Evolutionary conservation across 192 early-diverging fungal genomes (phyloP).

Genomic region (Coemansia sp.): DNA sequence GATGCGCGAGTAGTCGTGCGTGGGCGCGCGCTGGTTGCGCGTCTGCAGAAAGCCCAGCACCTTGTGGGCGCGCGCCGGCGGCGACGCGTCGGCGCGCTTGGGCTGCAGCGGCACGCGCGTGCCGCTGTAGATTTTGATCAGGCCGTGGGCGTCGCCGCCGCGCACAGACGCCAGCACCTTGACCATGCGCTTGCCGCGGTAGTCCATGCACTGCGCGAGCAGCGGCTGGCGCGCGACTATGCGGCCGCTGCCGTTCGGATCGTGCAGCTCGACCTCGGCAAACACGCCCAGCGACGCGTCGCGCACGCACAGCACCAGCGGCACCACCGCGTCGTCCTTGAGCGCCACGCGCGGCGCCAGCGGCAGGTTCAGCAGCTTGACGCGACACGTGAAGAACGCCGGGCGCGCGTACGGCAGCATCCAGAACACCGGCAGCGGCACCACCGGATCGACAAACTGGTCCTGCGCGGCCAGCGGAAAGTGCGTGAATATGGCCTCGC

Average conservation of each 20-base stretch:
- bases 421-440: slow-evolving; percentile 52
- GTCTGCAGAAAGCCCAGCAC: slow-evolving; percentile 39
- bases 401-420: slow-evolving; percentile 52
- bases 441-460: slow-evolving; percentile 50
- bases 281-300: slow-evolving; percentile 42
- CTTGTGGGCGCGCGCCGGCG: slow-evolving; percentile 30
- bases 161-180: slow-evolving; percentile 48
- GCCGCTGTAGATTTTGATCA: slow-evolving; percentile 52
- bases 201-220: slow-evolving; percentile 53
- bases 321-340: slow-evolving; percentile 39
- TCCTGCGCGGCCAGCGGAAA: slow-evolving; percentile 27
- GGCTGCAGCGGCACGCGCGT: slow-evolving; percentile 31
- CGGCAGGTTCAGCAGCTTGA: slow-evolving; percentile 50
- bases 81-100: slow-evolving; percentile 5
- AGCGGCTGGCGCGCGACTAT: slow-evolving; percentile 48
- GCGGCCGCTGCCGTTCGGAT: slow-evolving; percentile 46
- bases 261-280: slow-evolving; percentile 54
- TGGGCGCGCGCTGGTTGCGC: slow-evolving; percentile 31
- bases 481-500: slow-evolving; percentile 51
- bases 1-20: slow-evolving; percentile 45
- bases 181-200: slow-evolving; percentile 51
- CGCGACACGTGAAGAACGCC: slow-evolving; percentile 35
- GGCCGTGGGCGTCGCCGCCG: slow-evolving; percentile 29
- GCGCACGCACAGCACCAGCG: slow-evolving; percentile 45
- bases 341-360: slow-evolving; percentile 38